Conservation (phyloP, 2,329 filamentous ascomycete genomes). For the Incumbomyces lentus region DNA sequence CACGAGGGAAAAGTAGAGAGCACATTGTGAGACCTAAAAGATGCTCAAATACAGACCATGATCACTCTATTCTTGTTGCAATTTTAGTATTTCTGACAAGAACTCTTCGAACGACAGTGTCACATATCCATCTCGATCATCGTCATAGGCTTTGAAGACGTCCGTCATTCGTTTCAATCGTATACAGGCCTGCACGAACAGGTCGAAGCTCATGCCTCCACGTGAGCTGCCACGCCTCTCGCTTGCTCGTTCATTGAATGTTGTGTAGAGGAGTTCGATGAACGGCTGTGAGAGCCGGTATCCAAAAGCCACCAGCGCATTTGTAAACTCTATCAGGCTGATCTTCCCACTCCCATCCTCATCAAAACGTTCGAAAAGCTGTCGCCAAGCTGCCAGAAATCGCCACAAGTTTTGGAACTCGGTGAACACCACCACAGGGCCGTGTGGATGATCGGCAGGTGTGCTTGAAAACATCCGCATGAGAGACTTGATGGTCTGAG, state of each 20-base stretch:
- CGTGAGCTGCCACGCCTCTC: constrained; percentile 29
- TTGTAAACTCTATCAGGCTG: constrained; percentile 72
- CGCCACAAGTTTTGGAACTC: constrained; percentile 97
- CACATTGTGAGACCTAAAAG: neutral
- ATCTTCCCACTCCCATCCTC: constrained; percentile 79
- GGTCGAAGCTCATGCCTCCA: constrained; percentile 74
- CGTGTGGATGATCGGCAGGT: constrained; percentile 14
- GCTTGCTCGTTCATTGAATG: constrained; percentile 57
- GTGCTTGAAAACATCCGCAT: constrained; percentile 74
- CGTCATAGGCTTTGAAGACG: constrained; percentile 97
- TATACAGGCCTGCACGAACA: constrained; percentile 97
- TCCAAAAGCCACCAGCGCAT: constrained; percentile 84
- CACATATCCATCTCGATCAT: constrained; percentile 89
- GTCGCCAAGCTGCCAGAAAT: constrained; percentile 87
- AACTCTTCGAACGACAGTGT: constrained; percentile 76
- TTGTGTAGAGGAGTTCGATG: constrained; percentile 72
- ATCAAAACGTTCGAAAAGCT: constrained; percentile 91
- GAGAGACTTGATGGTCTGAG: constrained; percentile 95
- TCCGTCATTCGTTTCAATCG: constrained; percentile 97
- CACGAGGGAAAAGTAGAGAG: no score
- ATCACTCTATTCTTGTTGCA: constrained; percentile 15
- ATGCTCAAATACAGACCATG: neutral
- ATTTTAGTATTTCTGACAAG: constrained; percentile 38
- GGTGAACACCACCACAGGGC: constrained; percentile 82
- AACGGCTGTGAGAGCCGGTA: constrained; percentile 81